A percentile compares a stretch with the other conserved stretches of the same genome.
Conservation (phyloP, 768 basidiomycete species). For the Tephrocybe rancida region DNA sequence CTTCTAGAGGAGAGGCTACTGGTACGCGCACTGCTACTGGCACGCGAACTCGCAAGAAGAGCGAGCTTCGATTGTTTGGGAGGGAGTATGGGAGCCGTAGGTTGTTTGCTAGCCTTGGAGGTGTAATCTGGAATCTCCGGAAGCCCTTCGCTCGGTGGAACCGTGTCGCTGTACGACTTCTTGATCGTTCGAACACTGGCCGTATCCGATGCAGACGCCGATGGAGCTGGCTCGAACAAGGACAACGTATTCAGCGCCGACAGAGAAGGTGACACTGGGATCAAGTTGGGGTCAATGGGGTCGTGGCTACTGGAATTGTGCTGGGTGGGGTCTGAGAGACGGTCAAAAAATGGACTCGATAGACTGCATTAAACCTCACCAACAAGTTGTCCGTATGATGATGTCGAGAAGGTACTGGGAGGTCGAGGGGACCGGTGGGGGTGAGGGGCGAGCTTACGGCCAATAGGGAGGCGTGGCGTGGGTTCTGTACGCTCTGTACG, state of each 20-base stretch:
- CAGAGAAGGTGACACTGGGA: conserved; percentile 65
- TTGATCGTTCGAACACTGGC: conserved; percentile 38
- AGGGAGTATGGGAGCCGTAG: conserved; percentile 15
- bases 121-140: conserved; percentile 58
- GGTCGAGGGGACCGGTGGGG: conserved; percentile 43
- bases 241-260: conserved; percentile 69
- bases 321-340: conserved; percentile 1
- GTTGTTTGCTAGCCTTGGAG: conserved; percentile 41
- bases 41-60: conserved; percentile 65
- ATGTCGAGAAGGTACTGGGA: conserved; percentile 38
- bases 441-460: conserved; percentile 38
- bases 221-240: conserved; percentile 57
- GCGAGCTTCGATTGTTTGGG: conserved; percentile 69
- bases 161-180: conserved; percentile 42
- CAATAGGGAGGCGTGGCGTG: conserved; percentile 49
- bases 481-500: conserved; percentile 65
- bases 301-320: conserved; percentile 15
- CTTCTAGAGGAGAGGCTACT: conserved; percentile 46
- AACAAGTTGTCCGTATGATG: conserved; percentile 67
- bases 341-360: neutral
- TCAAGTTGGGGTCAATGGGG: conserved; percentile 54
- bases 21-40: conserved; percentile 61
- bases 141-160: conserved; percentile 48
- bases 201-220: conserved; percentile 47
- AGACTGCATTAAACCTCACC: conserved; percentile 37